Percentiles rank a stretch among this genome's conserved stretches.
phyloP scores from a whole-genome alignment of 352 stramenopile genomes.

The Pythium dissimile region DNA sequence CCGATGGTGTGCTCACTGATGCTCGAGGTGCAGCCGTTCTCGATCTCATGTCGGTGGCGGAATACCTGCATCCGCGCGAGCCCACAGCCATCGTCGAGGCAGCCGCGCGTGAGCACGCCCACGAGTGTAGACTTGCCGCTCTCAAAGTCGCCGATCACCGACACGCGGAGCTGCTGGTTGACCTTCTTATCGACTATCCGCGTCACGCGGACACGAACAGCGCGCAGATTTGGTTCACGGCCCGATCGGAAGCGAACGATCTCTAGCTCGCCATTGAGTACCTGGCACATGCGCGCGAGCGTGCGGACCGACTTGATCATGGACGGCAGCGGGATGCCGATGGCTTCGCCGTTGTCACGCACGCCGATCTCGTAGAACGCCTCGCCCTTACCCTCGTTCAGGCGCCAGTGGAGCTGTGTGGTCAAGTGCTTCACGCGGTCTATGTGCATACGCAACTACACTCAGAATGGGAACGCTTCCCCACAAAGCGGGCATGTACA shows the following conservation, averaged over 20 bases:
- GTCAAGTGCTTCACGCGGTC: slow-evolving; percentile 83
- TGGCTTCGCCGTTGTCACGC: slow-evolving; percentile 71
- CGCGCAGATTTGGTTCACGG: slow-evolving; percentile 29
- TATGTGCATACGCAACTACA: background rate
- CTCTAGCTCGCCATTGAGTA: slow-evolving; percentile 63
- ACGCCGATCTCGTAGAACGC: slow-evolving; percentile 89
- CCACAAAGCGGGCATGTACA: background rate
- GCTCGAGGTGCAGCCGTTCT: slow-evolving; percentile 86
- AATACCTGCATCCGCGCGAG: slow-evolving; percentile 89
- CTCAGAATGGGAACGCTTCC: background rate
- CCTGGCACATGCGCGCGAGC: slow-evolving; percentile 69
- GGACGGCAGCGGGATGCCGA: slow-evolving; percentile 63
- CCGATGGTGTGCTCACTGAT: slow-evolving; percentile 87
- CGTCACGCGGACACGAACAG: slow-evolving; percentile 43
- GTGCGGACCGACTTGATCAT: slow-evolving; percentile 73
- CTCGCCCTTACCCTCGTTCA: slow-evolving; percentile 83
- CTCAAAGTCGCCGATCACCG: slow-evolving; percentile 82
- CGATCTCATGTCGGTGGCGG: slow-evolving; percentile 86
- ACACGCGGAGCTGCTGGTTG: slow-evolving; percentile 72
- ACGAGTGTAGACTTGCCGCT: slow-evolving; percentile 90
- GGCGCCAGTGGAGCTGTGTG: slow-evolving; percentile 88
- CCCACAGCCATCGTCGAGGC: slow-evolving; percentile 79
- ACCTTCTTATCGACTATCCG: slow-evolving; percentile 46
- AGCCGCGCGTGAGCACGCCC: slow-evolving; percentile 82
- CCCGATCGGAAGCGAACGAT: slow-evolving; percentile 57